Percentiles rank a stretch among this genome's conserved stretches.
Conservation (phyloP, 2,329 filamentous ascomycete species). For the Colletotrichum magnum region DNA sequence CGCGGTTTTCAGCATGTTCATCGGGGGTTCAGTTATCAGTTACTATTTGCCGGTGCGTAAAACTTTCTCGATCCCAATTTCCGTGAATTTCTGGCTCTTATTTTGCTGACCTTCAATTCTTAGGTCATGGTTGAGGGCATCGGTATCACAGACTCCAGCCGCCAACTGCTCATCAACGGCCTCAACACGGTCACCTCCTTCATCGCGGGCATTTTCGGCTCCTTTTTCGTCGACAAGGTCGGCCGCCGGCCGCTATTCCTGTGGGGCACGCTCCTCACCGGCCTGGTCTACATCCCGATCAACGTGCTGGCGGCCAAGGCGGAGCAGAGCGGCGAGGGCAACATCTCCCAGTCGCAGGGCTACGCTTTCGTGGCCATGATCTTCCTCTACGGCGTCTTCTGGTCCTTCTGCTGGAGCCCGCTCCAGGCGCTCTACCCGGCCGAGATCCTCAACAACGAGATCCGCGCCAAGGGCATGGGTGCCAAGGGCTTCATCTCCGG, state of each 20-base stretch:
- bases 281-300: slow-evolving; percentile 52
- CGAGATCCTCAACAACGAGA: slow-evolving; percentile 57
- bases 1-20: slow-evolving; percentile 61
- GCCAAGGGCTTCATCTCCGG: slow-evolving; percentile 53
- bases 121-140: slow-evolving; percentile 52
- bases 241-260: slow-evolving; percentile 64
- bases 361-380: slow-evolving; percentile 51
- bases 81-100: too few species aligned
- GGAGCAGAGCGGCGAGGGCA: slow-evolving; percentile 35
- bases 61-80: too few species aligned
- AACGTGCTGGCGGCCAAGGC: slow-evolving; percentile 50
- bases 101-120: too few species aligned
- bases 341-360: slow-evolving; percentile 38
- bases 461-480: slow-evolving; percentile 58
- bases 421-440: slow-evolving; percentile 61
- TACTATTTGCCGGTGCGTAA: slow-evolving; percentile 61
- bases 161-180: slow-evolving; percentile 54
- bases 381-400: slow-evolving; percentile 59
- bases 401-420: slow-evolving; percentile 62
- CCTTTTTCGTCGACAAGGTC: slow-evolving; percentile 60
- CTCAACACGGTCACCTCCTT: slow-evolving; percentile 59
- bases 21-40: slow-evolving; percentile 57
- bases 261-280: slow-evolving; percentile 54
- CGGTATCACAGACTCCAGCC: slow-evolving; percentile 50
- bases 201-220: slow-evolving; percentile 54